Conservation (phyloP, 176 grass and related monocot genomes). For the Cenchrus purpureus region DNA sequence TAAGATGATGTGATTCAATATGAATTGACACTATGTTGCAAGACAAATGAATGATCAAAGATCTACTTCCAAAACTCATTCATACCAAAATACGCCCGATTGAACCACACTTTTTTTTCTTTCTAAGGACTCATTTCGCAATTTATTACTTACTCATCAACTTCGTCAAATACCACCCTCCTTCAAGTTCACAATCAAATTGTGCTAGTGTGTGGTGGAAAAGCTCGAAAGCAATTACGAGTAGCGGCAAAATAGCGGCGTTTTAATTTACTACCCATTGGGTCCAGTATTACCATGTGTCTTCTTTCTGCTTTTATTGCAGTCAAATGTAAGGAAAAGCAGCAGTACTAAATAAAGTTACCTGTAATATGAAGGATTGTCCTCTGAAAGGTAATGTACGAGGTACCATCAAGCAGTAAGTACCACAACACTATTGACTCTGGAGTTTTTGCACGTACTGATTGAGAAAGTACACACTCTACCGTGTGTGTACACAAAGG, state of each 20-base stretch:
- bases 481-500: neutral
- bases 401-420: neutral
- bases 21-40: neutral
- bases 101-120: neutral
- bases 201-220: no score
- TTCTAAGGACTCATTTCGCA: neutral
- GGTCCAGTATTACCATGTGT: neutral
- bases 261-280: neutral
- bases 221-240: neutral
- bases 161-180: neutral
- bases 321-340: neutral
- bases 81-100: neutral
- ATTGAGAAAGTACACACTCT: neutral
- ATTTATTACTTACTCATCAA: neutral
- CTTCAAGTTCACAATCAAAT: neutral
- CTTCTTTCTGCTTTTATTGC: neutral
- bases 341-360: neutral
- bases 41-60: neutral
- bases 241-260: slow-evolving; percentile 23
- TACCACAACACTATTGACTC: neutral
- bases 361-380: neutral
- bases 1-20: neutral
- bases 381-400: neutral
- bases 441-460: neutral
- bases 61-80: neutral